Conservation (phyloP, 371 early-diverging fungal genomes). For the Apophysomyces trapeziformis region DNA sequence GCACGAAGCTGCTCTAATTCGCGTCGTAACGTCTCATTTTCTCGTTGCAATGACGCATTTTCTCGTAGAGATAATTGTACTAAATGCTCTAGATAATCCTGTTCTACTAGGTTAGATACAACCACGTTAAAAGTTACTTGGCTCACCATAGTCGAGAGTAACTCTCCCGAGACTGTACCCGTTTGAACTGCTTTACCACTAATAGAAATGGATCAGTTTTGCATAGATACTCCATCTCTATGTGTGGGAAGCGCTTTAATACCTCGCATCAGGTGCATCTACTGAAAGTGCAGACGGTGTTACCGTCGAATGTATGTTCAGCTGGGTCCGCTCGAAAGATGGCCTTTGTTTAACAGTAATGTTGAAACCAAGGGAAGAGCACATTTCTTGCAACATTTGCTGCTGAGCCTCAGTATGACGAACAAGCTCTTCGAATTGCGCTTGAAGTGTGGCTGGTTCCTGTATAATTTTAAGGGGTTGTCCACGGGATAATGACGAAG, state of each 20-base stretch:
- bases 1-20: conserved; percentile 45
- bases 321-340: background rate
- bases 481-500: conserved; percentile 40
- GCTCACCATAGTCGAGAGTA: background rate
- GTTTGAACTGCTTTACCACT: background rate
- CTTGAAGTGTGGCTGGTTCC: conserved; percentile 16
- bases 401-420: conserved; percentile 39
- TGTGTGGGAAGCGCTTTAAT: background rate
- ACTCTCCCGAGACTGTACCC: background rate
- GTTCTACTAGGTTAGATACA: background rate
- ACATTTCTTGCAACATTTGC: conserved; percentile 32
- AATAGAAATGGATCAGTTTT: background rate
- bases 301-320: too few species aligned
- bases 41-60: conserved; percentile 54
- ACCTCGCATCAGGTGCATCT: background rate
- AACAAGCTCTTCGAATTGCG: conserved; percentile 43
- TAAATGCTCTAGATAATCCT: conserved; percentile 47
- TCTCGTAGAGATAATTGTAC: conserved; percentile 51
- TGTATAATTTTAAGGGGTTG: conserved; percentile 14
- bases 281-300: background rate
- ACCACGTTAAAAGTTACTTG: background rate
- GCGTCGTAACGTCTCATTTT: conserved; percentile 56
- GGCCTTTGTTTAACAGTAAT: background rate
- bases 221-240: background rate
- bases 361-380: background rate